A percentile compares a stretch with the other conserved stretches of the same genome.
These are phyloP conservation scores for Penicillium decumbens DNA, from an alignment of 2,329 filamentous ascomycete species.

Conservation along the genomic window DNA sequence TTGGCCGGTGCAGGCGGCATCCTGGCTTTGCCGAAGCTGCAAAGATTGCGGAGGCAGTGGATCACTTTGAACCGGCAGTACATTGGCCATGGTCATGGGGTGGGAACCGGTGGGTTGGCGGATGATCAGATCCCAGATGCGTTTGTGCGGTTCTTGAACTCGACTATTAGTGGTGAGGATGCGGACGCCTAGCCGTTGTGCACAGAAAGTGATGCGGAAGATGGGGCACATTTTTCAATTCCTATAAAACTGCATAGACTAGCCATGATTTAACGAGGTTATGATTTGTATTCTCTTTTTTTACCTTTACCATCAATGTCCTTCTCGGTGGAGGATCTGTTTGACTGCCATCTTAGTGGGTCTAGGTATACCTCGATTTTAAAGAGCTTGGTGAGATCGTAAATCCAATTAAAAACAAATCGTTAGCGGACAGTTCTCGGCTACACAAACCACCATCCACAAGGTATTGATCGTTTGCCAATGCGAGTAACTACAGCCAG, in stretches of 20 bases:
- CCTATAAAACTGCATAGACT: conserved; percentile 2
- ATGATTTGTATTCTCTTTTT: conserved; percentile 1
- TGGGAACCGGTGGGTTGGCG: conserved; percentile 30
- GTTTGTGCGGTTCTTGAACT: conserved; percentile 46
- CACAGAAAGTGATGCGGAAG: background rate
- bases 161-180: conserved; percentile 36
- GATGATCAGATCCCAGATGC: conserved; percentile 39
- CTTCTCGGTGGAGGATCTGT: too few species aligned
- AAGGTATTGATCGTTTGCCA: background rate
- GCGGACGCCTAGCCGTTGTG: conserved; percentile 2
- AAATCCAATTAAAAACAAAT: too few species aligned
- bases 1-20: conserved; percentile 40
- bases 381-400: background rate
- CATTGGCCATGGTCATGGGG: conserved; percentile 35
- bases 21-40: conserved; percentile 41
- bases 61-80: conserved; percentile 44
- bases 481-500: background rate
- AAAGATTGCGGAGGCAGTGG: conserved; percentile 45
- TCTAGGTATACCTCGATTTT: background rate
- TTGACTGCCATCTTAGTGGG: too few species aligned
- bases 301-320: too few species aligned
- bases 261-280: conserved; percentile 12
- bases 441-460: background rate
- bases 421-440: background rate
- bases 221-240: background rate